Percentiles rank a stretch among this genome's conserved stretches.
Evolutionary conservation across 2,329 filamentous ascomycete species (phyloP).

Genomic region (Ophiostoma novo-ulmi): DNA sequence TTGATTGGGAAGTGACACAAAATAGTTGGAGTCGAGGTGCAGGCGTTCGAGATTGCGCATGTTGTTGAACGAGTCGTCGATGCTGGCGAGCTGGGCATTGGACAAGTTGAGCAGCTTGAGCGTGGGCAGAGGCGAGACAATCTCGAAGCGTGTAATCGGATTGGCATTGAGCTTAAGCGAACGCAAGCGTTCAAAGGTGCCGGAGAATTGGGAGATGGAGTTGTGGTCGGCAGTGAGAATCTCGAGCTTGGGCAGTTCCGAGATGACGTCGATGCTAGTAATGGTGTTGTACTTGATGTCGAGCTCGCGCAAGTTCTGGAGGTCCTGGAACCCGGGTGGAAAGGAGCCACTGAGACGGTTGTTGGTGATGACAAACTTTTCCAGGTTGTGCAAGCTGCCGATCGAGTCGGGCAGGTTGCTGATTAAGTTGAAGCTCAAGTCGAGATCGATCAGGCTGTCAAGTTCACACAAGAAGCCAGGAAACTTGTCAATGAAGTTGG

Average conservation of each 20-base stretch:
- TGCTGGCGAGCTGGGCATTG: constrained; percentile 81
- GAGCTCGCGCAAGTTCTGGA: constrained; percentile 77
- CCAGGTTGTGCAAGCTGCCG: constrained; percentile 70
- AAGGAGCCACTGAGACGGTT: constrained; percentile 77
- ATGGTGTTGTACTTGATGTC: constrained; percentile 93
- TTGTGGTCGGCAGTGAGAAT: constrained; percentile 90
- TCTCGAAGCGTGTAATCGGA: constrained; percentile 88
- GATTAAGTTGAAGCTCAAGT: constrained; percentile 95
- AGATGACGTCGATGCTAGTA: constrained; percentile 80
- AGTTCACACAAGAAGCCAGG: constrained; percentile 80
- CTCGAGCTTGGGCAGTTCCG: constrained; percentile 78
- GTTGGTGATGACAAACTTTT: constrained; percentile 92
- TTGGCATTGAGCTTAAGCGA: constrained; percentile 89
- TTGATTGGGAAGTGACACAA: constrained; percentile 79
- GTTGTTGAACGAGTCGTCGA: constrained; percentile 84
- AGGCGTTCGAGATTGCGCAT: constrained; percentile 83
- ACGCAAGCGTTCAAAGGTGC: constrained; percentile 78
- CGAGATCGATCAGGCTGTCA: constrained; percentile 79
- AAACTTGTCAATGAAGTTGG: constrained; percentile 82
- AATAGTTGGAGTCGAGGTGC: constrained; percentile 90
- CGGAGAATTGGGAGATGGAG: constrained; percentile 80
- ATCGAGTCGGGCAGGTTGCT: constrained; percentile 70
- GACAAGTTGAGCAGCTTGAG: constrained; percentile 84
- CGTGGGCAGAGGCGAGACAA: constrained; percentile 69
- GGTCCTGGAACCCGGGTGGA: constrained; percentile 64